Conservation (phyloP, 768 basidiomycete genomes). For the Russula dissimulans region DNA sequence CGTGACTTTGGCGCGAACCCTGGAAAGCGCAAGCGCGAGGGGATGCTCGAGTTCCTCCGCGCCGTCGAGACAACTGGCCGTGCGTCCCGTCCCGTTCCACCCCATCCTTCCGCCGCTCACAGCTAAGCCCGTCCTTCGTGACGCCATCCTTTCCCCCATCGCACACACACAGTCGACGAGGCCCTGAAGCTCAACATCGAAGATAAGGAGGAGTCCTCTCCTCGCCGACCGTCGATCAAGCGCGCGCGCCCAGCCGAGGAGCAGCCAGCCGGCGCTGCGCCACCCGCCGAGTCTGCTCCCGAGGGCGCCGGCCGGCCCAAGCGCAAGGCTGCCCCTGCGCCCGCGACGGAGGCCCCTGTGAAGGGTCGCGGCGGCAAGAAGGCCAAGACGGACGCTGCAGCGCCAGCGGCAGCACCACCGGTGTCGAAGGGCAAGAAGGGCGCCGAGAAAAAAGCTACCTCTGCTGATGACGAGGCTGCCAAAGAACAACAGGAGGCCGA, state of each 20-base stretch:
- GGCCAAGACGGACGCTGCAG: slow-evolving; percentile 7
- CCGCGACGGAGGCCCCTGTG: slow-evolving; percentile 9
- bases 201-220: slow-evolving; percentile 16
- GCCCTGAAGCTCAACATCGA: slow-evolving; percentile 15
- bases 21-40: slow-evolving; percentile 18
- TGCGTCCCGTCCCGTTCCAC: slow-evolving; percentile 13
- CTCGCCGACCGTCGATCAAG: slow-evolving; percentile 13
- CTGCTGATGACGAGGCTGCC: slow-evolving; percentile 7
- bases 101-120: neutral
- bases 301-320: slow-evolving; percentile 8
- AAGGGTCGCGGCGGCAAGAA: slow-evolving; percentile 13
- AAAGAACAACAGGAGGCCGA: slow-evolving; percentile 13
- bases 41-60: slow-evolving; percentile 21
- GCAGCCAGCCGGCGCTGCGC: neutral
- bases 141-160: neutral
- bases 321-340: slow-evolving; percentile 14
- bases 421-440: slow-evolving; percentile 11
- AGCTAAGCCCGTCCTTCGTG: neutral
- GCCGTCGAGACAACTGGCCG: slow-evolving; percentile 21
- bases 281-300: neutral
- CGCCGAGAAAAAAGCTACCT: slow-evolving; percentile 6
- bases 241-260: slow-evolving; percentile 12
- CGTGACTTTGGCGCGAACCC: slow-evolving; percentile 22
- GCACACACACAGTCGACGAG: slow-evolving; percentile 13
- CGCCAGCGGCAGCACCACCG: neutral